Evolutionary conservation across 495 filamentous ascomycete species (phyloP), one percentile per base, ranked within the genome.

Genomic region (Glonium stellatum): DNA sequence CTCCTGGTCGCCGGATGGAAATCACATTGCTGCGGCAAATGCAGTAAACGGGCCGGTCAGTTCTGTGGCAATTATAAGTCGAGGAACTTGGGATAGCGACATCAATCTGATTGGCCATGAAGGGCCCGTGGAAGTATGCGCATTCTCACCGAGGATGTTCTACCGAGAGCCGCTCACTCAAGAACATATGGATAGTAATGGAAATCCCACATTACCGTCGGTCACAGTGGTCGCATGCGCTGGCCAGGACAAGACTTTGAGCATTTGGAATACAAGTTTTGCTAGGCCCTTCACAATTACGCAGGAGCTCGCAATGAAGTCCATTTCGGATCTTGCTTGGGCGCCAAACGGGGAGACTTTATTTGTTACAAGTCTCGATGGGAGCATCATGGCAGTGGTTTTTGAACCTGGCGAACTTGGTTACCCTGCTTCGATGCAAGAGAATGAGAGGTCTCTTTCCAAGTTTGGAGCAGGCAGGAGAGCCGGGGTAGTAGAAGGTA

Each of bases 41-140:
- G 91, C 93, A 0, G 88, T 92, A 18, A 99, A 99, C 68, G 93
- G 93, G 0, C 93, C 93, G 1, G 93, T 99, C 15, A 96, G 90
- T 75, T 96, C 92, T 0, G 92, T 96, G 11, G 93, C 92, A 15
- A 96, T 99, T 51, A 89, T 97, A 55, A 90, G 95, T 60, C 87
- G 93, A 62, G 86, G 89, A 22, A 82, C 80, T 10, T 99, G 93
- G 93, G 91, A 96, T 69, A 89, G 89, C 57, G 90, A 97, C 70
- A 97, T 97, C 75, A 95, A 96, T 72, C 76, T 99, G 34, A 95
- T 99, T 55, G 93, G 93, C 3, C 95, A 97, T 67, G 93, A 99
- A 79, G 91, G 87, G 6, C 93, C 93, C 0, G 91, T 93, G 3
- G 93, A 97, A 75, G 93, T 97, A 12, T 97, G 92, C 76, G 87